Base-by-base conservation (phyloP, 305 asterid species). In the Fraxinus latifolia region DNA sequence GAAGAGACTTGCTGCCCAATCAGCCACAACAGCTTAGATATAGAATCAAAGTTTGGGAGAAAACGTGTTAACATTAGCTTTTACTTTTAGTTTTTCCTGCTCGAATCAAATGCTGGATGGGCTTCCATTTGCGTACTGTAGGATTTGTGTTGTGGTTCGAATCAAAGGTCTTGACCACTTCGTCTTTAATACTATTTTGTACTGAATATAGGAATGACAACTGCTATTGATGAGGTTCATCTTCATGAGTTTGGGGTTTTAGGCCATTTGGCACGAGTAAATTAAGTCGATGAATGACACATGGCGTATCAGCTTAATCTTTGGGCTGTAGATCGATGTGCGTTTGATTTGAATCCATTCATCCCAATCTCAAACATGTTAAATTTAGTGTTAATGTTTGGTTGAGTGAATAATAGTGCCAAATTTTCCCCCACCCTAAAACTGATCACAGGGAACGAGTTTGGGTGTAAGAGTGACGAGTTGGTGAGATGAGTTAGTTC, bases 1-100 rank as follows among this genome's bases (percentile, higher is more conserved):
- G 62, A 82, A 82, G 82, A 71, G 85, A 78, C 74, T 68, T 3
- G 79, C 79, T 33, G 82, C 85, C 70, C 85, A 82, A 53, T 68
- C 78, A 11, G 77, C 82, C 33, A 68, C 77, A 2, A 82, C 85
- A 15, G 79, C 85, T 62, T 82, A 78, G 73, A 53, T 33, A 34
- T 15, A 32, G 3, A 55, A 55, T 55, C 25, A 55, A 55, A 55
- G 11, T 17, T 55, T 17, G 23, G 0, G 27, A 5, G 9, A n/a
- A 53, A 53, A 55, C 11, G 65, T 55, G 65, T 17, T 17, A 55
- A 55, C 23, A 55, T 55, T 55, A 55, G 25, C 65, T 17, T 55
- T 29, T 29, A 29, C 27, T 25, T 25, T 53, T 53, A 53, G 9
- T 53, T n/a, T n/a, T 17, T n/a, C 25, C 11, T n/a, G 25, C 23